Evolutionary conservation across 2,329 filamentous ascomycete species (phyloP).

Genomic region (Fusarium oxysporum): DNA sequence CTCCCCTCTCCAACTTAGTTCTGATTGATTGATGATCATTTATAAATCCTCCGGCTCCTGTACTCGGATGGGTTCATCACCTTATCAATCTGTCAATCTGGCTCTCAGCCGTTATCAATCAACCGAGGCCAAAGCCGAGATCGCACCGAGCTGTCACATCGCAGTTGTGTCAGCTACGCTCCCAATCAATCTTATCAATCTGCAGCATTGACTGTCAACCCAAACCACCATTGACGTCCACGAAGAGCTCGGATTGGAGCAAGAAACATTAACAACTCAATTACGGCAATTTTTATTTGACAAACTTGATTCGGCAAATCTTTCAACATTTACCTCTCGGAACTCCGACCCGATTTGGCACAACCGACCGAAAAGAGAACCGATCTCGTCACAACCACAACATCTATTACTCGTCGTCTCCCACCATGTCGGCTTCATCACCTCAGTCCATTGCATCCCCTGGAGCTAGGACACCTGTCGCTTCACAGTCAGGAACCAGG

Average conservation of each 20-base stretch:
- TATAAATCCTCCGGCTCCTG: conserved; percentile 5
- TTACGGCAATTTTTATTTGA: conserved; percentile 11
- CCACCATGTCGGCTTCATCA: conserved; percentile 44
- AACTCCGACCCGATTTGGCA: conserved; percentile 43
- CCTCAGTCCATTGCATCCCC: conserved; percentile 36
- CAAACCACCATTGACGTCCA: conserved; percentile 8
- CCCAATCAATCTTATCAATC: conserved; percentile 40
- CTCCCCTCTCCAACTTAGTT: conserved; percentile 7
- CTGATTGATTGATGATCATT: conserved; percentile 8
- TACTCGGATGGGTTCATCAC: conserved; percentile 25
- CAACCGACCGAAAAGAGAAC: conserved; percentile 40
- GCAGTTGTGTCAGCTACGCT: conserved; percentile 25
- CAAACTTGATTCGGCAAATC: conserved; percentile 12
- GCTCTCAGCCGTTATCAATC: conserved; percentile 27
- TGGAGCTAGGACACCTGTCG: conserved; percentile 28
- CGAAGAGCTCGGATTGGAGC: background rate
- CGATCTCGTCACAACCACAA: conserved; percentile 33
- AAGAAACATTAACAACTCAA: background rate
- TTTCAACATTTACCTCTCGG: conserved; percentile 35
- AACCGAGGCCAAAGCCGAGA: conserved; percentile 34
- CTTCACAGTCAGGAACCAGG: conserved; percentile 30
- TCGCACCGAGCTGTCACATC: conserved; percentile 25
- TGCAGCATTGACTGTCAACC: conserved; percentile 10
- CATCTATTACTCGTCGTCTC: conserved; percentile 18
- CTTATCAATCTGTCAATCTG: conserved; percentile 15